Conservation (phyloP, 345 rosid species). For the Gossypium herbaceum region DNA sequence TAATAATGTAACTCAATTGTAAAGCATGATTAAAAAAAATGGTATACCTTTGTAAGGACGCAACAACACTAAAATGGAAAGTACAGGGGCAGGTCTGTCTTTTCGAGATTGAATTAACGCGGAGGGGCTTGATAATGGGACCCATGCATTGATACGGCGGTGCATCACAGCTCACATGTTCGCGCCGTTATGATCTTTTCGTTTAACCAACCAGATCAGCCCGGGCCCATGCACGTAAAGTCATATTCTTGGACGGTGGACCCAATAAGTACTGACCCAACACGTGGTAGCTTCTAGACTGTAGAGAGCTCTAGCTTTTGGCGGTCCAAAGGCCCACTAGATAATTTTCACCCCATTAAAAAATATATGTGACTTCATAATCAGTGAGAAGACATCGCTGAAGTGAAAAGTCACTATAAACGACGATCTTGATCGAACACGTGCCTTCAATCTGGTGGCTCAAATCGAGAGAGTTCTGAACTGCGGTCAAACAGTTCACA, state of each 20-base stretch:
- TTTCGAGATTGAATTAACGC: background rate
- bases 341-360: background rate
- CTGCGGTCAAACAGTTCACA: background rate
- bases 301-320: background rate
- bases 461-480: conserved; percentile 2
- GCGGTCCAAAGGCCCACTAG: background rate
- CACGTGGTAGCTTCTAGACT: conserved; percentile 27
- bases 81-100: background rate
- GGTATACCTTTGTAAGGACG: background rate
- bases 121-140: background rate
- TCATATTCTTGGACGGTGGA: background rate
- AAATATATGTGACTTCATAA: background rate
- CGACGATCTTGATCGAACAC: conserved; percentile 14
- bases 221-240: conserved; percentile 7
- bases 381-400: conserved; percentile 10
- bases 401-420: background rate
- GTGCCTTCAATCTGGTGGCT: conserved; percentile 22
- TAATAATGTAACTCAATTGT: too few relatives aligned
- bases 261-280: background rate
- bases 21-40: background rate
- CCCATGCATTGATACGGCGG: conserved; percentile 8
- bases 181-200: background rate
- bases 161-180: conserved; percentile 4
- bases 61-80: background rate
- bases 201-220: conserved; percentile 7